Evolutionary conservation across 352 stramenopile genomes (phyloP).

Genomic region (Pythium apleroticum): DNA sequence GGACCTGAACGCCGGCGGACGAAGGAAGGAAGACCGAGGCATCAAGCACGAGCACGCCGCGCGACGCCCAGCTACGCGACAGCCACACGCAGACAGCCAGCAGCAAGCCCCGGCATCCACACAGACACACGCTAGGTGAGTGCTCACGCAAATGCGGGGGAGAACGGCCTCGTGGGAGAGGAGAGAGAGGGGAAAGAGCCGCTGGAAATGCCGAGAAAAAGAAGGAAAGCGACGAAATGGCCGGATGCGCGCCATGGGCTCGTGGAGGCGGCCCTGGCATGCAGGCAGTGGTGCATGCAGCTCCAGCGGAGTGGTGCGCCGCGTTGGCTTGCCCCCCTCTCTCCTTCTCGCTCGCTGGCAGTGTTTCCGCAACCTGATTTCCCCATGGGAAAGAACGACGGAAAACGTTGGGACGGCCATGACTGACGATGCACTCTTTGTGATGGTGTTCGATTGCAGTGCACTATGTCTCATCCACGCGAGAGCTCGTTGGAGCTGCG

Average conservation of each 20-base stretch:
- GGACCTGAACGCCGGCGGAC: neutral
- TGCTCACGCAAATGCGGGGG: neutral
- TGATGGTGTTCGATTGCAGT: constrained; percentile 9
- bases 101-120: neutral
- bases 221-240: neutral
- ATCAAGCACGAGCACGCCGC: neutral
- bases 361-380: neutral
- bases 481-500: constrained; percentile 94
- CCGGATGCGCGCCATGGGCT: too few species aligned
- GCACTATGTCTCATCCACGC: constrained; percentile 61
- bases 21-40: neutral
- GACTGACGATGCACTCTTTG: neutral
- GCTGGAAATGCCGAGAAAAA: neutral
- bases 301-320: too few species aligned
- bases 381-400: neutral
- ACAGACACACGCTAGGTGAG: constrained; percentile 15
- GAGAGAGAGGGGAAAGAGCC: neutral
- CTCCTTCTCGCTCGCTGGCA: neutral
- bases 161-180: neutral
- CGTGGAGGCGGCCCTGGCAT: too few species aligned
- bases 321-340: neutral
- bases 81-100: neutral
- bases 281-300: too few species aligned
- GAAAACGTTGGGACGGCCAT: neutral
- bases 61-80: neutral